phyloP scores from a whole-genome alignment of 768 basidiomycete genomes.

The Strobilomyces echinocephalus region DNA sequence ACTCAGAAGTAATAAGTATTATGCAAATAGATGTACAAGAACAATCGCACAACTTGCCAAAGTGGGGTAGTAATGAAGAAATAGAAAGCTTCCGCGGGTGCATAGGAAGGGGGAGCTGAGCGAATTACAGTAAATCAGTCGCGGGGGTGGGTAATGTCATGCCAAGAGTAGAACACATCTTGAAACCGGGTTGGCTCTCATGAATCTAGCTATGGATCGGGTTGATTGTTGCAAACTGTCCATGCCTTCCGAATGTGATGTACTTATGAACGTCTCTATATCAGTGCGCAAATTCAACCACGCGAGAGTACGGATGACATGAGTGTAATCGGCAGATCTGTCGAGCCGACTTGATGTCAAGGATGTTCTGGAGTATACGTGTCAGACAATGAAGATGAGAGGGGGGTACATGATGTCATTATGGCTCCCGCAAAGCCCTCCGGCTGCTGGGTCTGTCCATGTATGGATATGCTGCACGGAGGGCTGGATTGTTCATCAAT shows the following conservation, averaged over 20 bases:
- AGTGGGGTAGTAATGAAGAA: neutral
- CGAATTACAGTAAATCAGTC: constrained; percentile 14
- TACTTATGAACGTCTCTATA: constrained; percentile 11
- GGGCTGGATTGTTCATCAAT: constrained; percentile 13
- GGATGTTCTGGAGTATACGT: constrained; percentile 18
- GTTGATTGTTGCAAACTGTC: constrained; percentile 17
- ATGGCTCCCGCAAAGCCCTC: constrained; percentile 10
- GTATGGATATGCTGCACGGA: neutral
- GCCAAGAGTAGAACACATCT: constrained; percentile 13
- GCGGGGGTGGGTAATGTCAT: neutral
- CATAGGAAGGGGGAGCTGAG: constrained; percentile 4
- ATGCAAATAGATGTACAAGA: constrained; percentile 8
- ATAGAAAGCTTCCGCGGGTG: neutral
- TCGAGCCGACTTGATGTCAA: constrained; percentile 41
- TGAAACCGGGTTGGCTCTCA: constrained; percentile 14
- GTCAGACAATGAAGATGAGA: constrained; percentile 27
- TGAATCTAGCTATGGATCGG: constrained; percentile 21
- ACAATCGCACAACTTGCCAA: neutral
- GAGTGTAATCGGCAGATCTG: constrained; percentile 12
- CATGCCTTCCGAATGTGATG: constrained; percentile 16
- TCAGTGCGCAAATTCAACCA: constrained; percentile 8
- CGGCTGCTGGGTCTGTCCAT: constrained; percentile 6
- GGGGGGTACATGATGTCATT: constrained; percentile 19
- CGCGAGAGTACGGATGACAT: constrained; percentile 4
- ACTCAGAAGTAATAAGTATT: neutral